Conservation (phyloP, 495 filamentous ascomycete genomes). For the Elaphomyces granulatus region DNA sequence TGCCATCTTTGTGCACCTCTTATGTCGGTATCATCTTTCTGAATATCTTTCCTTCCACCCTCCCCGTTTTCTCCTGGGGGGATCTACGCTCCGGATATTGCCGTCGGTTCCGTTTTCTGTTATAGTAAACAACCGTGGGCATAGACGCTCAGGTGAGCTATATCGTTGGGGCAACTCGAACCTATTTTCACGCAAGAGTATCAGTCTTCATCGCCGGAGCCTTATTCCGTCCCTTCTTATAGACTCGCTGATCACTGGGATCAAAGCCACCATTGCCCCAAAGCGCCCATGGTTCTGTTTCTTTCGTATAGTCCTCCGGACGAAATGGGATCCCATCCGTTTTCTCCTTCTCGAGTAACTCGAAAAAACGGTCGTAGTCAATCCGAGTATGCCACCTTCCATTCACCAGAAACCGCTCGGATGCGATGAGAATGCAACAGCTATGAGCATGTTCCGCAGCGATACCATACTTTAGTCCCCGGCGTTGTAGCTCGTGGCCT, state of each 20-base stretch:
- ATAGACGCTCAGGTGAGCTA: too few species aligned
- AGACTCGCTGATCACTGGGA: slow-evolving; percentile 68
- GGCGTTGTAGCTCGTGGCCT: slow-evolving; percentile 43
- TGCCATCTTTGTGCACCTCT: too few species aligned
- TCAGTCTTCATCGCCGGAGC: too few species aligned
- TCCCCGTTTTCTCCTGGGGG: too few species aligned
- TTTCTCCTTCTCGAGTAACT: slow-evolving; percentile 53
- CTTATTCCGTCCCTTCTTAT: slow-evolving; percentile 46
- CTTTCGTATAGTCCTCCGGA: slow-evolving; percentile 81
- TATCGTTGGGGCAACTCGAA: too few species aligned
- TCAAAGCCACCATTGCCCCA: slow-evolving; percentile 93
- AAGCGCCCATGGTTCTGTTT: slow-evolving; percentile 85
- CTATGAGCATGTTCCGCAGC: slow-evolving; percentile 91
- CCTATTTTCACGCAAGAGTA: too few species aligned
- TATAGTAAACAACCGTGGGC: too few species aligned
- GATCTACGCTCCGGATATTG: too few species aligned
- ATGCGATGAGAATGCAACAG: slow-evolving; percentile 79
- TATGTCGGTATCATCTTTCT: too few species aligned
- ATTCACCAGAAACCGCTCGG: slow-evolving; percentile 53
- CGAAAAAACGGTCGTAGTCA: slow-evolving; percentile 79
- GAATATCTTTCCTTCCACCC: too few species aligned
- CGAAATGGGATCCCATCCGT: slow-evolving; percentile 47
- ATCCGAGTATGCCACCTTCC: slow-evolving; percentile 85
- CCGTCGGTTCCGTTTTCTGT: too few species aligned
- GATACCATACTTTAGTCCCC: slow-evolving; percentile 72